phyloP scores from a whole-genome alignment of 306 rosid species.

The Adenanthera pavonina region DNA sequence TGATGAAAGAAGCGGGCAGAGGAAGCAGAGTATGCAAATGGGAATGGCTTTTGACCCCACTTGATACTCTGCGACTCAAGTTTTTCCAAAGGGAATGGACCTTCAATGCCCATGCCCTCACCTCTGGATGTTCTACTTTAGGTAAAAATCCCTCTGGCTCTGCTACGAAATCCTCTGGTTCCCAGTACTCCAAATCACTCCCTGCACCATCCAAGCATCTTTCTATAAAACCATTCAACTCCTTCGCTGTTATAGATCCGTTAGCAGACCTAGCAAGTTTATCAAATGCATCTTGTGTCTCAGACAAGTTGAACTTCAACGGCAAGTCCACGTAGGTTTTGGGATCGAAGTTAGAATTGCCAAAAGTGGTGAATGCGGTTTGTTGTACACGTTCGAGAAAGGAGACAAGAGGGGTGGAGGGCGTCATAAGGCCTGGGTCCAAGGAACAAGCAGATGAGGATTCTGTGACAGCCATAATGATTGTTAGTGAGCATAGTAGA shows the following conservation, averaged over 20 bases:
- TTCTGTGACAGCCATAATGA: conserved; percentile 11
- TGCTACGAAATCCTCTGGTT: conserved; percentile 68
- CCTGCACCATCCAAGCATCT: conserved; percentile 63
- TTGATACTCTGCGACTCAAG: conserved; percentile 59
- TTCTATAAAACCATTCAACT: conserved; percentile 47
- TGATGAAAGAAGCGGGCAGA: conserved; percentile 48
- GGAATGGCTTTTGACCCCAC: conserved; percentile 52
- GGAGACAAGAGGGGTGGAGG: conserved; percentile 60
- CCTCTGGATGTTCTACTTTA: conserved; percentile 59
- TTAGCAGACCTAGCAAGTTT: conserved; percentile 42
- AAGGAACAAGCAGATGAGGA: not conserved
- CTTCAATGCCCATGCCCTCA: conserved; percentile 80
- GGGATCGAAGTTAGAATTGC: conserved; percentile 58
- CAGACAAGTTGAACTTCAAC: conserved; percentile 50
- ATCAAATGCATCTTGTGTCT: conserved; percentile 55
- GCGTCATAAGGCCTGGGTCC: conserved; percentile 35
- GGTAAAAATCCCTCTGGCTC: conserved; percentile 71
- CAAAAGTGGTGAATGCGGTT: conserved; percentile 56
- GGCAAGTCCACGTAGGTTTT: conserved; percentile 82
- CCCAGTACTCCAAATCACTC: conserved; percentile 60
- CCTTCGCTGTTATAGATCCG: conserved; percentile 48
- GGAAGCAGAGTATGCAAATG: conserved; percentile 75
- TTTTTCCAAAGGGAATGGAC: conserved; percentile 84
- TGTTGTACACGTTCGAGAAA: conserved; percentile 69
- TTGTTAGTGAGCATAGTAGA: conserved; percentile 11